Base-by-base conservation (phyloP, 371 early-diverging fungal species). In the Rhizopus sp. region DNA sequence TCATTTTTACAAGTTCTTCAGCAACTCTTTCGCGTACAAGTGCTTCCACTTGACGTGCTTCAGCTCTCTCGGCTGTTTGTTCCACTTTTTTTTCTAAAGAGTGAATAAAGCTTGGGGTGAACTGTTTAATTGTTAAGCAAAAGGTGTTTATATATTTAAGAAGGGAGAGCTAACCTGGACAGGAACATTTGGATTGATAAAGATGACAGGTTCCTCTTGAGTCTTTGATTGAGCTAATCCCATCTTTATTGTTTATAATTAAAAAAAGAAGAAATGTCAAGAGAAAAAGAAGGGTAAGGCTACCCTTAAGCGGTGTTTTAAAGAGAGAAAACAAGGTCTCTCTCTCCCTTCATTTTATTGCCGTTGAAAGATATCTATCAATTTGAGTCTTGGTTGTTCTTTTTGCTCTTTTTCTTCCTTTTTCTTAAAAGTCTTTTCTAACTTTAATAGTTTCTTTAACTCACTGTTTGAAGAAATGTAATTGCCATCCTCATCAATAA, bases 151-250 rank as follows among this genome's bases (percentile, higher is more conserved):
- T 23, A 23, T 23, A 23, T 23, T 23, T 23, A 23, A 23, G 23
- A 23, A 23, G 23, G n/a, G 23, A 23, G 13, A 5, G 7, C 9
- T 33, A 57, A 66, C 66, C 40, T 66, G 62, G 46, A 66, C 55
- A 40, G 66, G 66, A 2, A 66, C 66, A 58, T 61, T 66, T 16
- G 66, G 66, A 29, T 66, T 66, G 42, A 61, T 61, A 23, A 66
- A 61, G 23, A 66, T 58, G 15, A 66, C 38, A 37, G 66, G 66
- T 32, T 66, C 66, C 6, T 5, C 29, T 55, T 58, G 42, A 40
- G 54, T 40, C 32, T 57, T 66, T 44, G 66, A 66, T 54, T 61
- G 58, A 30, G 58, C n/a, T 38, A 58, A 50, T 17, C 66, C 66
- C 66, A 66, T n/a, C n/a, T n/a, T n/a, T n/a, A n/a, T n/a, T 66